These are phyloP conservation scores for Pseudogymnoascus sp. DNA, from an alignment of 2,329 filamentous ascomycete species.

Conservation along the genomic window DNA sequence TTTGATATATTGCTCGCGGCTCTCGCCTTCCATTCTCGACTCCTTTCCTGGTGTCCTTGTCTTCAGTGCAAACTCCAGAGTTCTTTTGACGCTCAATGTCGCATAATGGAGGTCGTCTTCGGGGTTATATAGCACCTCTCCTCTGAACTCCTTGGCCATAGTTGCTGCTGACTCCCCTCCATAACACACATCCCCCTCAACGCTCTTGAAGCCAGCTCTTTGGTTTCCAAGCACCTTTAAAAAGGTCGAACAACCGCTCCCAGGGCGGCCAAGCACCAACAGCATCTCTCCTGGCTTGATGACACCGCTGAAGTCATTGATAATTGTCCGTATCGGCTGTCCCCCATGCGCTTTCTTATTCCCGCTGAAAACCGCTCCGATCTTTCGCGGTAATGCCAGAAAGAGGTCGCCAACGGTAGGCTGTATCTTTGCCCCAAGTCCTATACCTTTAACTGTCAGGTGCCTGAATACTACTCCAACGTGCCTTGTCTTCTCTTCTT, in stretches of 20 bases:
- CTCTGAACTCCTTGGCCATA: slow-evolving; percentile 62
- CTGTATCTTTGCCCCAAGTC: slow-evolving; percentile 50
- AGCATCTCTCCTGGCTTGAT: slow-evolving; percentile 78
- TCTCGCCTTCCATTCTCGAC: slow-evolving; percentile 54
- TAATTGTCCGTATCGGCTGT: slow-evolving; percentile 11
- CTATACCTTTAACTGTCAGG: slow-evolving; percentile 61
- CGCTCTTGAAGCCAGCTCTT: slow-evolving; percentile 24
- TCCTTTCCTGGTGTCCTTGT: slow-evolving; percentile 56
- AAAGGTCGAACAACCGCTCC: slow-evolving; percentile 44
- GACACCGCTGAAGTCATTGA: slow-evolving; percentile 39
- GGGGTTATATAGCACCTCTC: slow-evolving; percentile 65
- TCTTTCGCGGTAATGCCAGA: slow-evolving; percentile 20
- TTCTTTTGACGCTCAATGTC: slow-evolving; percentile 67
- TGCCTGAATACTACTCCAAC: slow-evolving; percentile 62
- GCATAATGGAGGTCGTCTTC: slow-evolving; percentile 70
- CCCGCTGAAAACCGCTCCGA: slow-evolving; percentile 6
- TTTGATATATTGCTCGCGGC: slow-evolving; percentile 46
- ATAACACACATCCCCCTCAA: slow-evolving; percentile 38
- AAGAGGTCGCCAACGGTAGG: slow-evolving; percentile 35
- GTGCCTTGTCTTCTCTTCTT: slow-evolving; percentile 62
- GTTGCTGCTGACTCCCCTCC: slow-evolving; percentile 49
- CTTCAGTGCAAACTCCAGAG: slow-evolving; percentile 62
- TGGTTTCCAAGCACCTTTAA: slow-evolving; percentile 44
- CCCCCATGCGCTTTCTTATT: slow-evolving; percentile 1
- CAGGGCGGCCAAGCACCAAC: slow-evolving; percentile 26